Base-by-base conservation (phyloP, 1,284 basidiomycete species). In the Pseudozyma thailandica region DNA sequence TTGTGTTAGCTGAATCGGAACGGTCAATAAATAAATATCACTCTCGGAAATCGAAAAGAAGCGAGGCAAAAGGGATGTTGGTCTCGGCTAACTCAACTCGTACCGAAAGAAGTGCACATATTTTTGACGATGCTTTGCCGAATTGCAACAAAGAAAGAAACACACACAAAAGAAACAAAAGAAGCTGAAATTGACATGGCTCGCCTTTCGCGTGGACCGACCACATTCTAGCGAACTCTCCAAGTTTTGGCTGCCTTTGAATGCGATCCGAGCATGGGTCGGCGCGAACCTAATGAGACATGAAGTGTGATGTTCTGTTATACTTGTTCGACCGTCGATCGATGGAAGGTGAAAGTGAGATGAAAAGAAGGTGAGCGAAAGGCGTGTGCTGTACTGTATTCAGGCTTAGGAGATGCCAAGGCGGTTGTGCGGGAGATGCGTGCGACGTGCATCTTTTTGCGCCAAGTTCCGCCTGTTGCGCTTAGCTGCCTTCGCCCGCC, bases 171-270 rank as follows among this genome's bases (percentile, higher is more conserved):
- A 47, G n/a, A 35, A 43, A 31, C 23, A 50, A 50, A 50, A 26
- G 21, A 44, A 44, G 10, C 26, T 15, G 8, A 12, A 49, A 38
- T 21, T 57, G 61, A 58, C 50, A 57, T 64, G 54, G 25, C 46
- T 25, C 54, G 39, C 35, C 33, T 15, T 51, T 51, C 27, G 57
- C 57, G 46, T 38, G 45, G 50, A 23, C 7, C 15, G 18, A 18
- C n/a, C 30, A 20, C n/a, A 18, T 4, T 30, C n/a, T 23, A n/a
- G n/a, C n/a, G n/a, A n/a, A n/a, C n/a, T n/a, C n/a, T n/a, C n/a
- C n/a, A n/a, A n/a, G n/a, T n/a, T n/a, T n/a, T n/a, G n/a, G n/a
- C n/a, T n/a, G n/a, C n/a, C n/a, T n/a, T n/a, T n/a, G 28, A 28
- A 30, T 38, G 41, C 25, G 20, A 43, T 15, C 10, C 12, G 23